Conservation (phyloP, 495 filamentous ascomycete species). For the Thermothielavioides terrestris region DNA sequence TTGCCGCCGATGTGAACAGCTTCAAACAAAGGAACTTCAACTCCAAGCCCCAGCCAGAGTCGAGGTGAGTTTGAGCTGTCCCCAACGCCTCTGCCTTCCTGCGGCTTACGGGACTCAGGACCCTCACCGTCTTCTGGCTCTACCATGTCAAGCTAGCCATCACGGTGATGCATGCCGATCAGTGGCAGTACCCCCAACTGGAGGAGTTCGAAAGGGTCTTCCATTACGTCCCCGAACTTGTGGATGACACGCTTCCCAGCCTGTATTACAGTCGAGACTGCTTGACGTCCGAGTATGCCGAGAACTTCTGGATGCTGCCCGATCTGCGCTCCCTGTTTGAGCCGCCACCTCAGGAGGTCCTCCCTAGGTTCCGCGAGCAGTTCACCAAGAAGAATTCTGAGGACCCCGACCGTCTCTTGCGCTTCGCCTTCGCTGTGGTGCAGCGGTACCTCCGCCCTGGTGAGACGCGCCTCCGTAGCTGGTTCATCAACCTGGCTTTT, state of each 20-base stretch:
- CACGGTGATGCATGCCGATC: not conserved
- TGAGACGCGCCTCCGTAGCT: constrained; percentile 13
- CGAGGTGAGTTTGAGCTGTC: constrained; percentile 7
- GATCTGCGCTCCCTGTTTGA: constrained; percentile 8
- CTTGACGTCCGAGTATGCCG: constrained; percentile 3
- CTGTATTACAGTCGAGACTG: constrained; percentile 13
- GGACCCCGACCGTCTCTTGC: constrained; percentile 10
- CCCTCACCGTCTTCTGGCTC: constrained; percentile 19
- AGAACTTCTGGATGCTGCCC: constrained; percentile 16
- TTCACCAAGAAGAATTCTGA: not conserved
- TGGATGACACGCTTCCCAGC: constrained; percentile 4
- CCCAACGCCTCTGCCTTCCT: not conserved
- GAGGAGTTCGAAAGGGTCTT: not conserved
- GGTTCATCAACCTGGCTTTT: constrained; percentile 19
- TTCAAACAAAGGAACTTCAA: constrained; percentile 12
- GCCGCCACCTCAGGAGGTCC: not conserved
- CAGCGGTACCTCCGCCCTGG: constrained; percentile 11
- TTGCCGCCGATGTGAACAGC: constrained; percentile 6
- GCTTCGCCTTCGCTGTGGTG: constrained; percentile 12
- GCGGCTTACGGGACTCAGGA: not conserved
- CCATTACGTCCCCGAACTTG: constrained; percentile 7
- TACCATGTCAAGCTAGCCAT: constrained; percentile 17
- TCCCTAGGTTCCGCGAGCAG: not conserved
- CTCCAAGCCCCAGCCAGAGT: constrained; percentile 6
- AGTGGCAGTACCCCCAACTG: not conserved